Conservation (phyloP, 2,329 filamentous ascomycete genomes). For the Neopestalotiopsis sp. region DNA sequence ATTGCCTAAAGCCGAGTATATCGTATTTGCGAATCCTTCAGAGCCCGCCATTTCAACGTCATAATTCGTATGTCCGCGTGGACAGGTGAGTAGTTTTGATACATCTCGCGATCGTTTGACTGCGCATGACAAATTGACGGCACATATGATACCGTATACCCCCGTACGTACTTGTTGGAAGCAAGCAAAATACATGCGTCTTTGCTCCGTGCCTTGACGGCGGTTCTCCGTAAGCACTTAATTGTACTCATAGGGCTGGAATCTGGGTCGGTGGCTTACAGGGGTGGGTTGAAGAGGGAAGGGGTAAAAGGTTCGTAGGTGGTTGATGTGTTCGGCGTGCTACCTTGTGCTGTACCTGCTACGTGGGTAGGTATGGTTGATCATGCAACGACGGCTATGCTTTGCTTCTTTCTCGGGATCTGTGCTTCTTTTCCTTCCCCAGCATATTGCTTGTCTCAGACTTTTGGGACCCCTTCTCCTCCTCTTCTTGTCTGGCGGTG, state of each 20-base stretch:
- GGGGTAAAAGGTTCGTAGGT: neutral
- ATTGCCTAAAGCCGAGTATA: neutral
- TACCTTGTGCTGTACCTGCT: neutral
- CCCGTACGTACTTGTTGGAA: no score
- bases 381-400: constrained; percentile 13
- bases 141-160: neutral
- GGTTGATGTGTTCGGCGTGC: neutral
- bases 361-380: neutral
- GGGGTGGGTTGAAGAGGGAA: neutral
- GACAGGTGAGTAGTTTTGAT: neutral
- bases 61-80: neutral
- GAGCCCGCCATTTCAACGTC: neutral
- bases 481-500: neutral
- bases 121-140: neutral
- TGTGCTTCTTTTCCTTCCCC: neutral
- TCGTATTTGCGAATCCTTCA: neutral
- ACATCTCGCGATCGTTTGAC: neutral
- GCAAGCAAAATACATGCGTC: constrained; percentile 11
- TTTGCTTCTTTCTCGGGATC: neutral
- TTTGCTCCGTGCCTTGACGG: neutral
- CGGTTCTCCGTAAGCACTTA: constrained; percentile 17
- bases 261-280: constrained; percentile 11
- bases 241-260: constrained; percentile 22
- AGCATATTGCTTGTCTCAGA: constrained; percentile 1
- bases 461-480: neutral